Percentiles rank a stretch among this genome's conserved stretches.
phyloP scores from a whole-genome alignment of 2,329 filamentous ascomycete genomes.

The Venturia effusa region DNA sequence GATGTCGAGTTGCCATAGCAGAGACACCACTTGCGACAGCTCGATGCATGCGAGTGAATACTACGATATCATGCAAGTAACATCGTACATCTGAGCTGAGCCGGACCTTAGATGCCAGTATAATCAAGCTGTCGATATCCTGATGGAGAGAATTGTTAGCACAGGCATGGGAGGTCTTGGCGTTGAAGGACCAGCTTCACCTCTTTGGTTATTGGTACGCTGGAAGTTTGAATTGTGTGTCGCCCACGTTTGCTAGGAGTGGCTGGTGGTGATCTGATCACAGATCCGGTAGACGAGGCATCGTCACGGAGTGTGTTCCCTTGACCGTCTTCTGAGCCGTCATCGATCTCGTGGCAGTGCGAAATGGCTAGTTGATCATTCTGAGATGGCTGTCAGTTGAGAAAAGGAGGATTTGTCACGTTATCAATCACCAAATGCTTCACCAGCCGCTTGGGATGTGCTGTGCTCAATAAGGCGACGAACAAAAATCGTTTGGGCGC shows the following conservation, averaged over 20 bases:
- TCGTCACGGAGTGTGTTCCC: conserved; percentile 20
- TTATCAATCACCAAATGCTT: conserved; percentile 29
- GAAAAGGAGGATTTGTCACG: no score
- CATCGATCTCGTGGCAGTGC: conserved; percentile 64
- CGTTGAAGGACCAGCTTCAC: conserved; percentile 26
- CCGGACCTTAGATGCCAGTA: conserved; percentile 46
- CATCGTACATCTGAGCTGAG: conserved; percentile 67
- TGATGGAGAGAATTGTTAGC: conserved; percentile 12
- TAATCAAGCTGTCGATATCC: conserved; percentile 48
- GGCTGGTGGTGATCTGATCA: conserved; percentile 23
- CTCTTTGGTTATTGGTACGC: conserved; percentile 31
- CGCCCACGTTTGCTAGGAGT: conserved; percentile 14
- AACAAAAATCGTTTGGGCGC: conserved; percentile 73
- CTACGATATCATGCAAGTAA: conserved; percentile 78
- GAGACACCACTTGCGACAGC: conserved; percentile 71
- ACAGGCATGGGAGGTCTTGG: neutral
- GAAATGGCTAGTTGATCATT: conserved; percentile 84
- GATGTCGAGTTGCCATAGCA: conserved; percentile 66
- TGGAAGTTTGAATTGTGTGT: conserved; percentile 12
- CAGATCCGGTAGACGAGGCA: conserved; percentile 25
- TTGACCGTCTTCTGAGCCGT: conserved; percentile 33
- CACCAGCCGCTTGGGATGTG: conserved; percentile 23
- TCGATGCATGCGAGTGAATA: conserved; percentile 80
- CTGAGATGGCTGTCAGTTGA: conserved; percentile 43
- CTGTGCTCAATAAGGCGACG: conserved; percentile 54